A percentile compares a stretch with the other conserved stretches of the same genome.
Conservation (phyloP, 139 green algal genomes). For the Chlorella sp. region DNA sequence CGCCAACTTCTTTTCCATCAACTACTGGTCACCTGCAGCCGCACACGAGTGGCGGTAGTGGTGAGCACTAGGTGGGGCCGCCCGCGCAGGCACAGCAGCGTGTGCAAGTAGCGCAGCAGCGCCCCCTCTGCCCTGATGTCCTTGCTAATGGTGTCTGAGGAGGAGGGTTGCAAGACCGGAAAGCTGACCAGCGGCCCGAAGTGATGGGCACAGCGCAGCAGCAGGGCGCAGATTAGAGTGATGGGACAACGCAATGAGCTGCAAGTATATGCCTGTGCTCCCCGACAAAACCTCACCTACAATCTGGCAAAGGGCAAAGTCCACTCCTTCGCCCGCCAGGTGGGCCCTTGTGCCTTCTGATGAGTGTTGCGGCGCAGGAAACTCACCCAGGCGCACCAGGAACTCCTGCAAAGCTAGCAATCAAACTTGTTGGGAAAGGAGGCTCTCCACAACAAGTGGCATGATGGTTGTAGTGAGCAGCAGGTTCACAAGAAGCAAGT, state of each 20-base stretch:
- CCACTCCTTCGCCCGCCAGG: conserved; percentile 14
- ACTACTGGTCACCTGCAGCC: conserved; percentile 46
- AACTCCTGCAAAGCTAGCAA: not conserved
- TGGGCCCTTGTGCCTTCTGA: not conserved
- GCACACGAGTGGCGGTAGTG: conserved; percentile 59
- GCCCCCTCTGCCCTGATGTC: conserved; percentile 48
- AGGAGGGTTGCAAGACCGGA: not conserved
- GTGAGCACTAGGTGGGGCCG: conserved; percentile 41
- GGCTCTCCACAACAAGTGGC: conserved; percentile 4
- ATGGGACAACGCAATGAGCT: no score
- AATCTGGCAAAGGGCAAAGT: conserved; percentile 39
- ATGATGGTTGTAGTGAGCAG: no score
- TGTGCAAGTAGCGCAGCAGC: conserved; percentile 58
- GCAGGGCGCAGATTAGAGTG: no score
- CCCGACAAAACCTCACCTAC: no score
- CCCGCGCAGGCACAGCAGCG: conserved; percentile 49
- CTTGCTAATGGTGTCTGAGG: conserved; percentile 1
- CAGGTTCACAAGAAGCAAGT: no score
- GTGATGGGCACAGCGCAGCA: no score
- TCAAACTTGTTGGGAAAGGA: no score
- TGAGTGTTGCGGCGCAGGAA: not conserved
- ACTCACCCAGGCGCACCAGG: conserved; percentile 30
- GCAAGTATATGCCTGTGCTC: no score
- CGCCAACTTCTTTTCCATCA: no score
- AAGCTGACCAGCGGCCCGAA: no score